Evolutionary conservation across 495 filamentous ascomycete genomes (phyloP).

Genomic region (Friedmanniomyces simplex): DNA sequence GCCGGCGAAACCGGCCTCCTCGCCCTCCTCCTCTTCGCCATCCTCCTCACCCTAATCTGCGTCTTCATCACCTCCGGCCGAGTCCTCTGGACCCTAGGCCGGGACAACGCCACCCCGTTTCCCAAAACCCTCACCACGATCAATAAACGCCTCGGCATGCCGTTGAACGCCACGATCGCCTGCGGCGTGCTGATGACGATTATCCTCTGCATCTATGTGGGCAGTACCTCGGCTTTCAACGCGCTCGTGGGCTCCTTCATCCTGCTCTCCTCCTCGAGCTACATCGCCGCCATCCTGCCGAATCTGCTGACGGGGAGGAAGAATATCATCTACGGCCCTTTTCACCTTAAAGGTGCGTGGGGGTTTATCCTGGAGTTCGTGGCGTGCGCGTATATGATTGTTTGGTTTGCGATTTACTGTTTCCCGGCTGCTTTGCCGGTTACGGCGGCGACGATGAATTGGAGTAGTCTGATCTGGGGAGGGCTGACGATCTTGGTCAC

Average conservation of each 20-base stretch:
- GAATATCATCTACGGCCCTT: constrained; percentile 55
- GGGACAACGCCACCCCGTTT: constrained; percentile 54
- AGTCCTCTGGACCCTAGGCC: constrained; percentile 67
- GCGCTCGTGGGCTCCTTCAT: constrained; percentile 65
- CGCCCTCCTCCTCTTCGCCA: neutral
- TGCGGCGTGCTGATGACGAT: constrained; percentile 49
- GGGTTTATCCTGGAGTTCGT: constrained; percentile 50
- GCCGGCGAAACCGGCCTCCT: constrained; percentile 53
- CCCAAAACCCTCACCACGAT: constrained; percentile 36
- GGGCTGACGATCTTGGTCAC: constrained; percentile 24
- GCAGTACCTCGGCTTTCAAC: constrained; percentile 58
- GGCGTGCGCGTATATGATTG: constrained; percentile 51
- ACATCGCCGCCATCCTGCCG: constrained; percentile 62
- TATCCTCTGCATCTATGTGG: constrained; percentile 63
- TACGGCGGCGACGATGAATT: constrained; percentile 23
- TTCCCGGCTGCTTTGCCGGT: constrained; percentile 40
- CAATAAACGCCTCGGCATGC: constrained; percentile 45
- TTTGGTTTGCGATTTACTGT: constrained; percentile 61
- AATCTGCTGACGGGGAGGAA: constrained; percentile 54
- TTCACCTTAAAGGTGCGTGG: constrained; percentile 46
- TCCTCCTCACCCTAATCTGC: constrained; percentile 35
- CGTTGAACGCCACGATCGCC: constrained; percentile 58
- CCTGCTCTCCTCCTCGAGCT: constrained; percentile 60
- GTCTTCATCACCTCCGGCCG: constrained; percentile 60
- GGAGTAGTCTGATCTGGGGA: constrained; percentile 19